These are phyloP conservation scores for Albizia julibrissin DNA, from an alignment of 306 rosid genomes.

Conservation along the genomic window DNA sequence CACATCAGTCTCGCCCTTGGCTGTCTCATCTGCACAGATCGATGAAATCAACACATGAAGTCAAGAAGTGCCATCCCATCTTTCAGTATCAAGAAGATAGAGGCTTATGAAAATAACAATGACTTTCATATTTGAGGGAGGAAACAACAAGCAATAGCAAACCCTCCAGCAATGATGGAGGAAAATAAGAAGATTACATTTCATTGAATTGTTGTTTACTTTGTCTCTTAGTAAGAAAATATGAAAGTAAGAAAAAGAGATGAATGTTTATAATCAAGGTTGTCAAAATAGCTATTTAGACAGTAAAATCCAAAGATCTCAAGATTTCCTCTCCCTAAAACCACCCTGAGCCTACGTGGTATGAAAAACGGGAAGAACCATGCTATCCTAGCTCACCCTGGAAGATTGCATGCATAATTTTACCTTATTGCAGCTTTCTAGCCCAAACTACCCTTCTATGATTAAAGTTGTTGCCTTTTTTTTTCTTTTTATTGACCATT, in stretches of 20 bases:
- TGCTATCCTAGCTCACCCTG: not conserved
- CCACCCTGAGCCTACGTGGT: not conserved
- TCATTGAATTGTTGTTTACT: not conserved
- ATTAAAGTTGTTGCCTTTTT: not conserved
- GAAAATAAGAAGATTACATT: not conserved
- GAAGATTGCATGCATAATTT: not conserved
- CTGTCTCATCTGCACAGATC: slow-evolving; percentile 59
- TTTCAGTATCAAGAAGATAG: slow-evolving; percentile 16
- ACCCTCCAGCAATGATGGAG: not conserved
- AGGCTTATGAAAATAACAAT: slow-evolving; percentile 22
- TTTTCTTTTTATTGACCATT: not conserved
- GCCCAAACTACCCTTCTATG: not conserved
- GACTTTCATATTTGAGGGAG: not conserved
- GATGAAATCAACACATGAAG: slow-evolving; percentile 34
- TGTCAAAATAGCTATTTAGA: not conserved
- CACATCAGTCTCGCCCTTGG: slow-evolving; percentile 45
- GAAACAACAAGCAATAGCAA: slow-evolving; percentile 13
- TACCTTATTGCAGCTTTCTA: not conserved
- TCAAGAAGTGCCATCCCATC: slow-evolving; percentile 23
- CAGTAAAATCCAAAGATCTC: not conserved
- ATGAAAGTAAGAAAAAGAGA: not conserved
- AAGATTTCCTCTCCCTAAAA: not conserved
- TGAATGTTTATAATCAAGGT: not conserved
- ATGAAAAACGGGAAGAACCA: not conserved
- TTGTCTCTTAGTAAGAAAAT: not conserved